phyloP scores from a whole-genome alignment of 2,329 filamentous ascomycete species.

The Cordyceps cateniannulata region DNA sequence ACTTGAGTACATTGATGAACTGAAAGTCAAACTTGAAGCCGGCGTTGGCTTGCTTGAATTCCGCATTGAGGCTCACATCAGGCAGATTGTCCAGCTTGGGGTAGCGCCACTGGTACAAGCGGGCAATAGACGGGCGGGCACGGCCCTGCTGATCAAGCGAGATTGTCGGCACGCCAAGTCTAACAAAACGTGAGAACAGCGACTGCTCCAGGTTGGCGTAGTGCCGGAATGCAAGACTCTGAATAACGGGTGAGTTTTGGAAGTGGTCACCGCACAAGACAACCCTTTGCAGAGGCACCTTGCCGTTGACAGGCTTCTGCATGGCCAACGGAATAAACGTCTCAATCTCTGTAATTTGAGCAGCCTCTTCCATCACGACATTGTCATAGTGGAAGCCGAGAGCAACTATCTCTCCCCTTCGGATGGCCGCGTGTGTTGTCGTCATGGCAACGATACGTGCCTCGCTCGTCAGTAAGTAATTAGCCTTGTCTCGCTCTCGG shows the following conservation, averaged over 20 bases:
- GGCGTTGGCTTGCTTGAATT: conserved; percentile 79
- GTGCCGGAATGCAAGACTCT: conserved; percentile 87
- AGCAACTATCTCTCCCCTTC: conserved; percentile 78
- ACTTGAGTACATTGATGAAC: conserved; percentile 92
- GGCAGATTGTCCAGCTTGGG: conserved; percentile 72
- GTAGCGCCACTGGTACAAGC: conserved; percentile 92
- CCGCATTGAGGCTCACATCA: conserved; percentile 57
- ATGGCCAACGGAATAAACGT: conserved; percentile 94
- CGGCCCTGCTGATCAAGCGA: conserved; percentile 91
- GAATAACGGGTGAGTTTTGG: conserved; percentile 93
- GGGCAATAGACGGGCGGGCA: conserved; percentile 77
- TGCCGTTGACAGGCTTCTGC: conserved; percentile 69
- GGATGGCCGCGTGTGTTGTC: conserved; percentile 93
- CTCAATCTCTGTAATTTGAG: conserved; percentile 95
- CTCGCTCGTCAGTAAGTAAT: conserved; percentile 91
- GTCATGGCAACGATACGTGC: conserved; percentile 99
- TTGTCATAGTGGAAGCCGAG: conserved; percentile 98
- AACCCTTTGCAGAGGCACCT: conserved; percentile 74
- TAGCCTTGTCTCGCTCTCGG: conserved; percentile 84
- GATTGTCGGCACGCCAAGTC: conserved; percentile 86
- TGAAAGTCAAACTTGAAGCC: conserved; percentile 94
- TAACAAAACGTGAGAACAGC: conserved; percentile 83
- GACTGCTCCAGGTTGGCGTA: conserved; percentile 96
- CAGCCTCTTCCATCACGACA: conserved; percentile 96
- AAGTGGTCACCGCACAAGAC: conserved; percentile 93